Conservation (phyloP, 352 stramenopile species). For the Pythium brassicae region DNA sequence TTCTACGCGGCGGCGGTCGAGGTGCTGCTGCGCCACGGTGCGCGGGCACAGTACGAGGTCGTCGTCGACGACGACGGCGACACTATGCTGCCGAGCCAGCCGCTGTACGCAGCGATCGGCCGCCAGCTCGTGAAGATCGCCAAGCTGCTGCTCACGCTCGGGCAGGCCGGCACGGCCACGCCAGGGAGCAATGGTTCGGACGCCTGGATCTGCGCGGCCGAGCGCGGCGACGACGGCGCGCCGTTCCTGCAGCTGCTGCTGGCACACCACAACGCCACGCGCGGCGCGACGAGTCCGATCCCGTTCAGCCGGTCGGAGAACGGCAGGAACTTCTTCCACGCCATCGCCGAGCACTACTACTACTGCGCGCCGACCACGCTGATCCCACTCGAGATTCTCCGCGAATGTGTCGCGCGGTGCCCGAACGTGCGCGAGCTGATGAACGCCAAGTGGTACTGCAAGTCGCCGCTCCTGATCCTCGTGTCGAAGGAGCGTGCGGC, state of each 20-base stretch:
- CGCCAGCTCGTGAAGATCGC: constrained; percentile 37
- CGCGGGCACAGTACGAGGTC: constrained; percentile 37
- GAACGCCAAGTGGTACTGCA: constrained; percentile 33
- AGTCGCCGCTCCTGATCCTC: constrained; percentile 45
- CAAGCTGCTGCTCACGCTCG: constrained; percentile 37
- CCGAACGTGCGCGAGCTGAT: constrained; percentile 27
- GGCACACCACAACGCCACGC: constrained; percentile 26
- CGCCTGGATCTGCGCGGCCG: constrained; percentile 48
- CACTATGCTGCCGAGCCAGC: constrained; percentile 27
- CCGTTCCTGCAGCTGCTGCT: constrained; percentile 49
- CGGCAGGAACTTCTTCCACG: constrained; percentile 50
- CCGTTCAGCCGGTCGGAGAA: background rate
- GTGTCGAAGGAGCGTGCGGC: constrained; percentile 23
- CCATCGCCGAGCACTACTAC: constrained; percentile 18
- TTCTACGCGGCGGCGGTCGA: constrained; percentile 46
- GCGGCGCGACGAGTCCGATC: constrained; percentile 18
- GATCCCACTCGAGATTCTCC: constrained; percentile 27
- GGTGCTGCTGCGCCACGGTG: constrained; percentile 48
- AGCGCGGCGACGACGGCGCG: constrained; percentile 22
- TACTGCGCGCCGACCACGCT: constrained; percentile 12
- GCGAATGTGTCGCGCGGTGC: constrained; percentile 27
- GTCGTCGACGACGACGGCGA: constrained; percentile 17
- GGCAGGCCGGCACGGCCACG: constrained; percentile 29
- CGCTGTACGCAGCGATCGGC: constrained; percentile 51
- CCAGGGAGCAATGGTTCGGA: constrained; percentile 33